Conservation (phyloP, 202 grass and related monocot species). For the Brachypodium distachyon region DNA sequence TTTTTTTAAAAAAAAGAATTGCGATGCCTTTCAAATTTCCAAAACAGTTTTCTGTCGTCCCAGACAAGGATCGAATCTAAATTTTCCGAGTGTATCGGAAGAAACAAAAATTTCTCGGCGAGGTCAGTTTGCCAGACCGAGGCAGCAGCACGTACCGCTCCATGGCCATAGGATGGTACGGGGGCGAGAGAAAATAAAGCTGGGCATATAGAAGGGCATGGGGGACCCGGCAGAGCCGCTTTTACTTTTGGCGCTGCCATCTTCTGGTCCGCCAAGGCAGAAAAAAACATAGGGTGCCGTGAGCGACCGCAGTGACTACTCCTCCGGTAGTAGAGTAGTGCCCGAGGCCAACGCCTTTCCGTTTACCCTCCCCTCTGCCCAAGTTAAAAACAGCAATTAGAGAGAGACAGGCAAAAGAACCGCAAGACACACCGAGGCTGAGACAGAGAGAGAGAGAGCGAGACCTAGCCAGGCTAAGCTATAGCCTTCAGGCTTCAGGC, state of each 20-base stretch:
- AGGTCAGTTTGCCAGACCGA: background rate
- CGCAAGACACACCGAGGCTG: background rate
- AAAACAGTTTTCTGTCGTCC: background rate
- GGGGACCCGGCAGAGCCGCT: slow-evolving; percentile 39
- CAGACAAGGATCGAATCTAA: background rate
- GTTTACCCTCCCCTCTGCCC: slow-evolving; percentile 29
- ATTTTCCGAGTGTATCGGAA: background rate
- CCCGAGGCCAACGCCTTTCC: slow-evolving; percentile 23
- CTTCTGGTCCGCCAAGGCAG: slow-evolving; percentile 18
- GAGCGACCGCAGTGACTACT: slow-evolving; percentile 2
- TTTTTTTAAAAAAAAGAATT: too few relatives aligned
- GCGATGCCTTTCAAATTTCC: background rate
- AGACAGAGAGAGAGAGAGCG: background rate
- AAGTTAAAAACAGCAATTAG: slow-evolving; percentile 48
- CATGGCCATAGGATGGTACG: background rate
- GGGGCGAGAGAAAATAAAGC: slow-evolving; percentile 13
- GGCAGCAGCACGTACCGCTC: too few relatives aligned
- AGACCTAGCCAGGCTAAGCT: background rate
- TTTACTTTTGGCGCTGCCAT: slow-evolving; percentile 47
- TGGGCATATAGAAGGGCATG: slow-evolving; percentile 23
- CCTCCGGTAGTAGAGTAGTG: background rate
- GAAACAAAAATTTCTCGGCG: background rate
- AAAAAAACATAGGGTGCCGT: slow-evolving; percentile 21
- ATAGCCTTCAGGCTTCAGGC: background rate
- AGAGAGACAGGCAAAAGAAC: slow-evolving; percentile 15